Base-by-base conservation (phyloP, 2,329 filamentous ascomycete genomes). In the Aspergillus proliferans region DNA sequence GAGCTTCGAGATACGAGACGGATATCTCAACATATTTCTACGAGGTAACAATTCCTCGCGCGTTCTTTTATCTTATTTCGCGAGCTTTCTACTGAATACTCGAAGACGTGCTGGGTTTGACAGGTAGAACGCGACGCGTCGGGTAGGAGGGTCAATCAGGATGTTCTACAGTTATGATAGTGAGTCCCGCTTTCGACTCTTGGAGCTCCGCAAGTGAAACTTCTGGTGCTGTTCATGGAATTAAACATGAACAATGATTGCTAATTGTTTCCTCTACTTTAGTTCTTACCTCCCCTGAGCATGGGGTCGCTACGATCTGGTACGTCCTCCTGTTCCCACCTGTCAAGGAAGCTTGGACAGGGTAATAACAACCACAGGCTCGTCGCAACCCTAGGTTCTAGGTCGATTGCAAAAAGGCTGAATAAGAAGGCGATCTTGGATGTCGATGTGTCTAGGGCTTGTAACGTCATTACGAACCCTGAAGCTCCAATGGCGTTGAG, bases 141-240 rank as follows among this genome's bases (percentile, higher is more conserved):
- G 6, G 18, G 7, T 34, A 39, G 19, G n/a, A 21, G 12, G 19
- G n/a, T 21, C 21, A 26, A 12, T 26, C 52, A 57, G 51, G 50
- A 96, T 96, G 91, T 96, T 96, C 67, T 97, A 95, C 74, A 94
- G 88, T 61, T 88, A 95, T 72, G 91, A 96, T 71, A 88, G 92
- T 93, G 75, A 65, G 84, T 71, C 6, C 3, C 15, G 22, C 3
- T 10, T 24, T 30, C 30, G 24, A 43, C 10, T 21, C 6, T 19
- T 30, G 26, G 5, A 30, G 26, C 10, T 30, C 10, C 4, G 4
- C 15, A 15, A 15, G 15, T 15, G 15, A 15, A 15, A 15, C 15
- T 15, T 15, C 15, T 15, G 15, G 15, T 15, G 15, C 22, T 8
- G 24, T 26, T 26, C 2, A 26, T 26, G 7, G 7, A 26, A 8